Conservation (phyloP, 1,284 basidiomycete species). For the Heliocybe sulcata region DNA sequence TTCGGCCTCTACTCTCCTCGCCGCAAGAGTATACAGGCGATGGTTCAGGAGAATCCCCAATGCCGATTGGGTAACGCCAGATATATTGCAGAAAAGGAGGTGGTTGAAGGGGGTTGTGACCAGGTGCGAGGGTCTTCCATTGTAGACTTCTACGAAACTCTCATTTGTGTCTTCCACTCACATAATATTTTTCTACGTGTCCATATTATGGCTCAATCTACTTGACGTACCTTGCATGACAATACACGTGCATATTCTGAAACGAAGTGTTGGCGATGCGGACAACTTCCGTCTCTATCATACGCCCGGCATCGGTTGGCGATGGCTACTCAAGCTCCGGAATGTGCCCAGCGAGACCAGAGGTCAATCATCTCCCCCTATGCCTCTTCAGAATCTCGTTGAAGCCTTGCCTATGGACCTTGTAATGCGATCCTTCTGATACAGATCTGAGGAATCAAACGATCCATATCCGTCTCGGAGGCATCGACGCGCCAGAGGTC, state of each 20-base stretch:
- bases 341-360: constrained; percentile 49
- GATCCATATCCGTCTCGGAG: constrained; percentile 79
- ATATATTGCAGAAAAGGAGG: constrained; percentile 42
- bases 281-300: constrained; percentile 83
- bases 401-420: not conserved
- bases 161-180: no score
- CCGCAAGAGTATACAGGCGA: constrained; percentile 20
- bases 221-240: not conserved
- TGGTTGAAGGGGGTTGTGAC: constrained; percentile 75
- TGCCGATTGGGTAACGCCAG: constrained; percentile 57
- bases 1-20: constrained; percentile 30
- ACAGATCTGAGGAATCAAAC: constrained; percentile 71
- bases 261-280: constrained; percentile 69
- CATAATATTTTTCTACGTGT: not conserved
- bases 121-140: constrained; percentile 34
- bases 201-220: not conserved
- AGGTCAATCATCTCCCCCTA: constrained; percentile 34
- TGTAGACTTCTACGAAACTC: no score
- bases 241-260: not conserved
- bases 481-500: constrained; percentile 88
- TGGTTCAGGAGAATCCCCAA: constrained; percentile 54
- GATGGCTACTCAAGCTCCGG: constrained; percentile 65
- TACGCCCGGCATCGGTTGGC: constrained; percentile 70
- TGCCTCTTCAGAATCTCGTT: not conserved
- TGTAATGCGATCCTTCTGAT: not conserved